phyloP scores from a whole-genome alignment of 352 stramenopile genomes.

The Achlya hypogyna region DNA sequence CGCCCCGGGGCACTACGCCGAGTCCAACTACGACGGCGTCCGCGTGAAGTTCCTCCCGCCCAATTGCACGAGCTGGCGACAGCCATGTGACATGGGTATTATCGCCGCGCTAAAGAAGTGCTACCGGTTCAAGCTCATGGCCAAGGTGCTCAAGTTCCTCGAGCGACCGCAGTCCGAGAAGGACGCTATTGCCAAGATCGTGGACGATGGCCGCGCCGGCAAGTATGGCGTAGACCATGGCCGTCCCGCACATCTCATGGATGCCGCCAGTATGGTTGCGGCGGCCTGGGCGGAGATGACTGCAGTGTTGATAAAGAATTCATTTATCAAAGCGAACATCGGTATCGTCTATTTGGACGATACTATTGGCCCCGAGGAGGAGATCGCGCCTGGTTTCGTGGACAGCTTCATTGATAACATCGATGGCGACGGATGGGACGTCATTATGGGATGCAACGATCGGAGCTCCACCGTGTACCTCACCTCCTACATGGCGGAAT shows the following conservation, averaged over 20 bases:
- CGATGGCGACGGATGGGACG: too few species aligned
- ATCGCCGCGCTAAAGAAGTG: slow-evolving; percentile 9
- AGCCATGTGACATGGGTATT: slow-evolving; percentile 2
- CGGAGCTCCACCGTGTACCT: too few species aligned
- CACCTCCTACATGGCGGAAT: too few species aligned
- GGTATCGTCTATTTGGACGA: too few species aligned
- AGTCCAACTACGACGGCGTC: background rate
- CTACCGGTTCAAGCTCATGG: background rate
- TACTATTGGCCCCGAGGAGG: too few species aligned
- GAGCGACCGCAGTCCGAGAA: background rate
- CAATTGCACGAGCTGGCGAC: slow-evolving; percentile 2
- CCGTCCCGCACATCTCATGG: background rate
- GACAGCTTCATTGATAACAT: too few species aligned
- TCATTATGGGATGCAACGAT: too few species aligned
- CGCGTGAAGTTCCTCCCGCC: background rate
- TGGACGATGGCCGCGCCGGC: background rate
- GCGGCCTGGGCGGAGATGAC: background rate
- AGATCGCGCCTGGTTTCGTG: too few species aligned
- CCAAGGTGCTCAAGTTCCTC: background rate
- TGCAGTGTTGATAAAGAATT: background rate
- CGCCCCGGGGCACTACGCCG: background rate
- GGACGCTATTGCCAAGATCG: background rate
- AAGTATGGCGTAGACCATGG: background rate
- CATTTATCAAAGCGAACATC: slow-evolving; percentile 1
- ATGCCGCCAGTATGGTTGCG: background rate